These are phyloP conservation scores for Talaromyces stipitatus DNA, from an alignment of 495 filamentous ascomycete genomes.

Conservation along the genomic window DNA sequence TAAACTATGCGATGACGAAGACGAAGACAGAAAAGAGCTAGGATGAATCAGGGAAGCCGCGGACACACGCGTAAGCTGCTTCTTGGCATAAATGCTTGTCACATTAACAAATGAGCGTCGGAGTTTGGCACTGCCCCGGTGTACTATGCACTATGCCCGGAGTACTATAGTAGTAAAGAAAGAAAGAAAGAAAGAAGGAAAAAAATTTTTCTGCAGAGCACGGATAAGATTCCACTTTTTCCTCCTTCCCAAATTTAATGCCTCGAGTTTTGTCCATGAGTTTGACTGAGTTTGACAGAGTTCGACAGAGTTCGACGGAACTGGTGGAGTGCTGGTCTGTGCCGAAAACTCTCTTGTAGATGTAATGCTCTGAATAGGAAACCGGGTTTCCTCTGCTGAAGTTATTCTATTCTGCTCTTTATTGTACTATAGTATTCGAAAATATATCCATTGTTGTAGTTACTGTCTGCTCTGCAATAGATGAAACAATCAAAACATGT, in stretches of 20 bases:
- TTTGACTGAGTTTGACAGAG: too few species aligned
- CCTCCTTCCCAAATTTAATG: too few species aligned
- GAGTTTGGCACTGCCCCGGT: background rate
- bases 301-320: background rate
- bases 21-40: background rate
- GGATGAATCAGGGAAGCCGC: background rate
- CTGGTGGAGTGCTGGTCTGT: background rate
- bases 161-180: too few species aligned
- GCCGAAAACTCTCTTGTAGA: too few species aligned
- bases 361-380: background rate
- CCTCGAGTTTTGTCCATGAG: background rate
- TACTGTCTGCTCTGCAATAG: background rate
- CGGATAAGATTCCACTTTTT: background rate
- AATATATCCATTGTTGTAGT: too few species aligned
- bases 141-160: too few species aligned
- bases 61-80: background rate
- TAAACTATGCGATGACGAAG: background rate
- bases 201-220: background rate
- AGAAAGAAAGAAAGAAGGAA: too few species aligned
- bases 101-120: background rate
- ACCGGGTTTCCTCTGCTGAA: too few species aligned
- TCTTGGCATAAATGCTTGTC: background rate
- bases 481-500: background rate
- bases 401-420: too few species aligned
- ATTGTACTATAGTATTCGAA: too few species aligned